Evolutionary conservation across 164 flowering plant species (phyloP).

Genomic region (Warburgia ugandensis): DNA sequence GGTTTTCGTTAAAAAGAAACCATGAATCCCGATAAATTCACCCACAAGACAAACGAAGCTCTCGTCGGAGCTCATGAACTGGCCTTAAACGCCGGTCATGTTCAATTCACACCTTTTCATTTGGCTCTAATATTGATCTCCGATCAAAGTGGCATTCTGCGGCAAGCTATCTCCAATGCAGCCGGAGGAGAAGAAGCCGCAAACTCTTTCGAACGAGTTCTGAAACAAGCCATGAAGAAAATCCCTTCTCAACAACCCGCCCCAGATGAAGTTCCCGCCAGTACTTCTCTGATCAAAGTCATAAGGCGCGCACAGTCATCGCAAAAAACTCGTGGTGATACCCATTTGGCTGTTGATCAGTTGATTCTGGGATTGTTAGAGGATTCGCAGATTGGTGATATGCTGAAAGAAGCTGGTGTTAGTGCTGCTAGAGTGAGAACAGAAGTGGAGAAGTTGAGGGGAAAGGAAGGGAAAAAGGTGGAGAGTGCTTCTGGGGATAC

Average conservation of each 20-base stretch:
- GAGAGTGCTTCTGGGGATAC: slow-evolving; percentile 85
- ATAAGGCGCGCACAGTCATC: slow-evolving; percentile 63
- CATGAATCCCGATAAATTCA: slow-evolving; percentile 83
- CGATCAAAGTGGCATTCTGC: slow-evolving; percentile 56
- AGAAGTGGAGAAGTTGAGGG: slow-evolving; percentile 78
- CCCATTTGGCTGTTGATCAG: slow-evolving; percentile 69
- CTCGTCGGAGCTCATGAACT: slow-evolving; percentile 56
- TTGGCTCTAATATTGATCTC: slow-evolving; percentile 44
- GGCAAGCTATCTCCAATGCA: slow-evolving; percentile 50
- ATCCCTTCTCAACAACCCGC: slow-evolving; percentile 70
- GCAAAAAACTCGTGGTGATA: slow-evolving; percentile 60
- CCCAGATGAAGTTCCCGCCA: slow-evolving; percentile 67
- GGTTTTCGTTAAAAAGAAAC: background rate
- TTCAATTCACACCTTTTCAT: slow-evolving; percentile 70
- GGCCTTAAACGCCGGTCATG: slow-evolving; percentile 58
- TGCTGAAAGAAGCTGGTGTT: slow-evolving; percentile 70
- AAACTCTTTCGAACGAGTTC: slow-evolving; percentile 51
- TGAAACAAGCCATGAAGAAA: slow-evolving; percentile 52
- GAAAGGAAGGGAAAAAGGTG: slow-evolving; percentile 76
- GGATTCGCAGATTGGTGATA: slow-evolving; percentile 72
- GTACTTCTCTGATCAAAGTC: slow-evolving; percentile 51
- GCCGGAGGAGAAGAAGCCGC: slow-evolving; percentile 56
- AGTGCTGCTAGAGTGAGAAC: slow-evolving; percentile 43
- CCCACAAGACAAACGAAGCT: slow-evolving; percentile 80
- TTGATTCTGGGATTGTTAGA: slow-evolving; percentile 72